These are phyloP conservation scores for Sclerotinia borealis DNA, from an alignment of 2,329 filamentous ascomycete genomes.

Conservation along the genomic window DNA sequence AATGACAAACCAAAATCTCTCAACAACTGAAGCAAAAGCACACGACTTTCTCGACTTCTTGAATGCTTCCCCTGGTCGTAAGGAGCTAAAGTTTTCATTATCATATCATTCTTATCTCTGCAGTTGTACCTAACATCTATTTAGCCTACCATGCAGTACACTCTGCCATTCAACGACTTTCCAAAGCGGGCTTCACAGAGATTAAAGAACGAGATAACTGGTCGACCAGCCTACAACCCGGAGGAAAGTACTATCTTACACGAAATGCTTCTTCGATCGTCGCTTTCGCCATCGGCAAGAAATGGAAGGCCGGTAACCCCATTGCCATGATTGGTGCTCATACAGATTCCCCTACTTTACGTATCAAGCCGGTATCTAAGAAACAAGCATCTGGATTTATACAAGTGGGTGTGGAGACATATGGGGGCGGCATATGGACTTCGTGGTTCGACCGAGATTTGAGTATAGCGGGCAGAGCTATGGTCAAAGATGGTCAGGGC, in stretches of 20 bases:
- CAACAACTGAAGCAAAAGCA: conserved; percentile 32
- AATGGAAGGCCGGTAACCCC: conserved; percentile 88
- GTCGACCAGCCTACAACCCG: conserved; percentile 70
- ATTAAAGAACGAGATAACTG: conserved; percentile 90
- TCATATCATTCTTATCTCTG: conserved; percentile 40
- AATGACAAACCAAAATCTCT: conserved; percentile 25
- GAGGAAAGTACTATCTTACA: conserved; percentile 94
- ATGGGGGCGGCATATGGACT: conserved; percentile 95
- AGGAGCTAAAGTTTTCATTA: conserved; percentile 30
- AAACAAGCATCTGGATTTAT: conserved; percentile 80
- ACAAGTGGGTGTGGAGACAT: conserved; percentile 93
- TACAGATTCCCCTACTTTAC: conserved; percentile 87
- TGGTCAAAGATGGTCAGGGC: conserved; percentile 69
- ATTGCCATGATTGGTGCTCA: conserved; percentile 93
- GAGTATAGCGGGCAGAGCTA: conserved; percentile 79
- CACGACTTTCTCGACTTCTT: conserved; percentile 84
- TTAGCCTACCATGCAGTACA: conserved; percentile 76
- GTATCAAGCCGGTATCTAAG: conserved; percentile 91
- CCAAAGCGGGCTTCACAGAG: conserved; percentile 76
- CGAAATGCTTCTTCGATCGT: conserved; percentile 89
- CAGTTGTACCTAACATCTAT: conserved; percentile 34
- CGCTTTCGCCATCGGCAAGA: conserved; percentile 82
- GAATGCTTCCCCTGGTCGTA: conserved; percentile 91
- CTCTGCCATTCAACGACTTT: conserved; percentile 67
- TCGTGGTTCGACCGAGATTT: conserved; percentile 97